These are phyloP conservation scores for Sporothrix euskadiensis DNA, from an alignment of 2,329 filamentous ascomycete genomes.

Conservation along the genomic window DNA sequence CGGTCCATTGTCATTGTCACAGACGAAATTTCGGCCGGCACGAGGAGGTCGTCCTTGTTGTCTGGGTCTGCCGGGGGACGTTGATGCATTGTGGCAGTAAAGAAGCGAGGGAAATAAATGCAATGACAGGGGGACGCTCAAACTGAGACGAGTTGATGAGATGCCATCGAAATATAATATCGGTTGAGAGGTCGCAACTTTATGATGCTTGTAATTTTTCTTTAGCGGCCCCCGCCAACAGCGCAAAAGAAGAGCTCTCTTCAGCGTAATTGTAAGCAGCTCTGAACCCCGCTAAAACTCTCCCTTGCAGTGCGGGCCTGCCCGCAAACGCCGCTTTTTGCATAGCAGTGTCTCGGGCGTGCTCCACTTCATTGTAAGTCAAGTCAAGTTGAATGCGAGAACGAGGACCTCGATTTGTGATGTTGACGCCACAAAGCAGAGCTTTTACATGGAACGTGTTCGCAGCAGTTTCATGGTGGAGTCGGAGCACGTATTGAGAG, in stretches of 20 bases:
- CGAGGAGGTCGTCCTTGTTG: constrained; percentile 29
- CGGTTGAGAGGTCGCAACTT: not conserved
- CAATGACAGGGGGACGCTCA: not conserved
- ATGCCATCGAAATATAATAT: too few relatives aligned
- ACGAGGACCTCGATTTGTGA: not conserved
- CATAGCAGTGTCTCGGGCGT: not conserved
- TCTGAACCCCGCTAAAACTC: constrained; percentile 1
- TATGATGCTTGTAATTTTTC: constrained; percentile 8
- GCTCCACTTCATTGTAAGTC: not conserved
- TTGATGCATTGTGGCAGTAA: constrained; percentile 32
- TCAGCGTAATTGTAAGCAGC: not conserved
- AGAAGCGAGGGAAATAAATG: not conserved
- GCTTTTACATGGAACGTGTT: not conserved
- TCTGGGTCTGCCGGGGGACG: constrained; percentile 28
- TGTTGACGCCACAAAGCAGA: not conserved
- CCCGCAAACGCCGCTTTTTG: not conserved
- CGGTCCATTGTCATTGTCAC: not conserved
- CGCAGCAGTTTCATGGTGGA: not conserved
- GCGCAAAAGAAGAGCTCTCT: not conserved
- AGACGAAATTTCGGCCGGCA: not conserved
- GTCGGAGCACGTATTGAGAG: too few relatives aligned
- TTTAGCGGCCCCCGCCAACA: constrained; percentile 3
- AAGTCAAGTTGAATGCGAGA: not conserved
- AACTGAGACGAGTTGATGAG: not conserved
- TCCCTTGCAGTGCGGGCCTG: constrained; percentile 10